phyloP scores from a whole-genome alignment of 2,329 filamentous ascomycete species.

The Colletotrichum sp. region DNA sequence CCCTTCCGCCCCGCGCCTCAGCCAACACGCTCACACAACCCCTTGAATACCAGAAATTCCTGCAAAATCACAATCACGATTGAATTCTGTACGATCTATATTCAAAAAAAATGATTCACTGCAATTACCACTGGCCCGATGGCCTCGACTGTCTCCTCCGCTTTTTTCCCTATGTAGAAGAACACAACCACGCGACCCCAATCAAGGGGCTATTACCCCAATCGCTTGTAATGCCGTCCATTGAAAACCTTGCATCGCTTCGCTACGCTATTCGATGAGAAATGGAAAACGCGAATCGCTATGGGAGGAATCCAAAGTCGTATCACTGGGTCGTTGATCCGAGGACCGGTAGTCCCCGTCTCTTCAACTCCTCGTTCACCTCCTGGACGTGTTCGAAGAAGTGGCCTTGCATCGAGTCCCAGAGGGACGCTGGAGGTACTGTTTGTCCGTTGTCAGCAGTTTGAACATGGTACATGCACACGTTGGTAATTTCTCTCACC shows the following conservation, averaged over 20 bases:
- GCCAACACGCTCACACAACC: neutral
- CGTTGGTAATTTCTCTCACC: neutral
- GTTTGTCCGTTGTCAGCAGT: neutral
- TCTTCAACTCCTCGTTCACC: slow-evolving; percentile 20
- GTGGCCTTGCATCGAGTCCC: slow-evolving; percentile 25
- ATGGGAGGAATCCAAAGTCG: neutral
- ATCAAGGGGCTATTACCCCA: neutral
- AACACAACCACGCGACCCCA: neutral
- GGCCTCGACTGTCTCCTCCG: neutral
- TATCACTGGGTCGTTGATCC: neutral
- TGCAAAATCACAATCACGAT: neutral
- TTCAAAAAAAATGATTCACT: neutral
- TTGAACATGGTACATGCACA: neutral
- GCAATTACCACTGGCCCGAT: neutral
- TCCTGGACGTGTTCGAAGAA: slow-evolving; percentile 24
- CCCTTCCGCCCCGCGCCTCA: no score
- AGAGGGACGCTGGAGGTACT: slow-evolving; percentile 24
- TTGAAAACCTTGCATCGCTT: neutral
- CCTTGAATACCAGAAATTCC: neutral
- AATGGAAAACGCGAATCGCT: neutral
- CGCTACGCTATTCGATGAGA: neutral
- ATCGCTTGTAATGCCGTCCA: neutral
- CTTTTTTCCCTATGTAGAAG: neutral
- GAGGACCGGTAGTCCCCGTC: neutral
- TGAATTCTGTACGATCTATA: neutral